A percentile compares a stretch with the other conserved stretches of the same genome.
These are phyloP conservation scores for Fusarium papillatum DNA, from an alignment of 2,329 filamentous ascomycete genomes.

Conservation along the genomic window DNA sequence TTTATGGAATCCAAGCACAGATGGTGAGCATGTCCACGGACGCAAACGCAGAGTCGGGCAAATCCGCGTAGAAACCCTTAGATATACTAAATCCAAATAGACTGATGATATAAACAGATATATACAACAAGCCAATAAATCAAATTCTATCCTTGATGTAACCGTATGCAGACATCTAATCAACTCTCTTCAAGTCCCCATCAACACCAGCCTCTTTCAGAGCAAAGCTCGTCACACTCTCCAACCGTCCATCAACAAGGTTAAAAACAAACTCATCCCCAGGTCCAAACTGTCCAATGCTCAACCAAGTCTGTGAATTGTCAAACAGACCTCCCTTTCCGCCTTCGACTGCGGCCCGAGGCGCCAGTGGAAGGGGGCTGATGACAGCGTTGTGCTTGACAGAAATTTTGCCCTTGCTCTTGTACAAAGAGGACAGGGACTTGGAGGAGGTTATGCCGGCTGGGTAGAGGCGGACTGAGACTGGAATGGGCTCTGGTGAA, in stretches of 20 bases:
- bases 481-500: not conserved
- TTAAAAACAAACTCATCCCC: constrained; percentile 26
- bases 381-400: constrained; percentile 11
- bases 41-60: not conserved
- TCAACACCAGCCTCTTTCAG: not conserved
- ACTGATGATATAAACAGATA: no score
- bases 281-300: constrained; percentile 3
- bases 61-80: no score
- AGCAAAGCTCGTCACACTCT: constrained; percentile 11
- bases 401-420: constrained; percentile 14
- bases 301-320: constrained; percentile 16
- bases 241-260: constrained; percentile 21
- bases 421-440: constrained; percentile 22
- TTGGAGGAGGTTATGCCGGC: constrained; percentile 20
- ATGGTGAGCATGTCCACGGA: not conserved
- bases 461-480: constrained; percentile 21
- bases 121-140: not conserved
- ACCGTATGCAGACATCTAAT: not conserved
- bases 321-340: constrained; percentile 29
- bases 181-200: constrained; percentile 4
- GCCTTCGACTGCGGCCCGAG: constrained; percentile 19
- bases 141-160: not conserved
- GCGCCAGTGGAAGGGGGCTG: not conserved
- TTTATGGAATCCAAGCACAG: not conserved
- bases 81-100: not conserved